Evolutionary conservation across 768 basidiomycete genomes (phyloP).

Genomic region (Naganishia vishniacii): DNA sequence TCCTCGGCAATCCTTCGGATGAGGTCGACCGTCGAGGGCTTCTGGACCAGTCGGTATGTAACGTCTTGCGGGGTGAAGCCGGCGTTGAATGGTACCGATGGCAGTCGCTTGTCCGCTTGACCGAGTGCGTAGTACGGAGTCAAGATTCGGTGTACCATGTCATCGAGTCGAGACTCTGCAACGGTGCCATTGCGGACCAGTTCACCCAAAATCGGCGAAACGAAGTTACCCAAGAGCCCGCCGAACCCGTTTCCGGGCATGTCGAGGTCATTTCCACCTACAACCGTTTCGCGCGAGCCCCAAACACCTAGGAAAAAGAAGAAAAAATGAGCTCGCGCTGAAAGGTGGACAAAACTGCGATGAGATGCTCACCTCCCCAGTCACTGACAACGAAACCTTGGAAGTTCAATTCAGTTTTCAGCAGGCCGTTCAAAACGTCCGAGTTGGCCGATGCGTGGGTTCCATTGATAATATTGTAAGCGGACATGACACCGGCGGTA

Average conservation of each 20-base stretch:
- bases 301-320: conserved; percentile 14
- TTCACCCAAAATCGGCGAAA: neutral
- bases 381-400: conserved; percentile 35
- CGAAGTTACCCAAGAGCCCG: conserved; percentile 21
- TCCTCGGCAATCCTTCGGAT: conserved; percentile 25
- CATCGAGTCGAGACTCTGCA: conserved; percentile 35
- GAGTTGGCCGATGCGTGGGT: conserved; percentile 46
- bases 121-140: conserved; percentile 53
- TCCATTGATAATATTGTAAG: conserved; percentile 41
- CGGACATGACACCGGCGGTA: conserved; percentile 43
- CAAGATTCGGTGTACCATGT: conserved; percentile 43
- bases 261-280: conserved; percentile 43
- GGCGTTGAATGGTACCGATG: conserved; percentile 11
- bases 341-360: too few relatives aligned
- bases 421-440: conserved; percentile 39
- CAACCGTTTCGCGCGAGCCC: conserved; percentile 3
- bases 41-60: conserved; percentile 21
- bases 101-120: conserved; percentile 53
- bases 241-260: conserved; percentile 36
- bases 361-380: conserved; percentile 21
- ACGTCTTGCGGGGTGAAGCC: neutral
- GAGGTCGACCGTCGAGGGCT: conserved; percentile 51
- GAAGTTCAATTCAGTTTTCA: conserved; percentile 48
- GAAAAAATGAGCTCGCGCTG: too few relatives aligned
- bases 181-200: conserved; percentile 36